A percentile compares a stretch with the other conserved stretches of the same genome.
Evolutionary conservation across 2,329 filamentous ascomycete species (phyloP).

Genomic region (Colletotrichum sublineola): DNA sequence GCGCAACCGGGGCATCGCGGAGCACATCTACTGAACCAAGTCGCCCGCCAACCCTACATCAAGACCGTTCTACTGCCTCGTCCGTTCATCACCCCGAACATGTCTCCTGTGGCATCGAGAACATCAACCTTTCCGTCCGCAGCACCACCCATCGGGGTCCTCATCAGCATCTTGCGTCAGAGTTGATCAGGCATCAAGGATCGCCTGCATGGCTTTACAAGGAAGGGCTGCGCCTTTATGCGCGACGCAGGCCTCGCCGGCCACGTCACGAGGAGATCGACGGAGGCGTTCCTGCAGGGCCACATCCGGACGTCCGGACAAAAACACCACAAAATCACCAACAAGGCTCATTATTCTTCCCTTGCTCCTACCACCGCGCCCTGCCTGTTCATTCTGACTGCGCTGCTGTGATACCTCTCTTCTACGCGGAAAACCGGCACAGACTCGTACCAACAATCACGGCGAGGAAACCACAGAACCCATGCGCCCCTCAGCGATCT

Average conservation of each 20-base stretch:
- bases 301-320: background rate
- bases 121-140: too few species aligned
- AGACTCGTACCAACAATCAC: too few species aligned
- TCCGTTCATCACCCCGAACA: slow-evolving; percentile 48
- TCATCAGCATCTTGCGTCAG: too few species aligned
- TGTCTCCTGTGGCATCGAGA: too few species aligned
- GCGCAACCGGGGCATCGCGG: slow-evolving; percentile 72
- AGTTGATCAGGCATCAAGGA: too few species aligned
- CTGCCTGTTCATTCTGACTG: background rate
- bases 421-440: background rate
- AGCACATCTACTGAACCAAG: slow-evolving; percentile 68
- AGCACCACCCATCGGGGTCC: background rate
- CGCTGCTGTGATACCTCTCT: background rate
- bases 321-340: background rate
- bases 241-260: background rate
- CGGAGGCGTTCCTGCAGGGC: background rate
- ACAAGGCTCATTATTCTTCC: background rate
- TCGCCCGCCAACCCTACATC: slow-evolving; percentile 71
- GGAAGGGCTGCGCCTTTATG: background rate
- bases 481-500: background rate
- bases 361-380: background rate
- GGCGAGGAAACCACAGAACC: background rate
- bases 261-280: background rate
- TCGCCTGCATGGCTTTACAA: background rate
- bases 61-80: slow-evolving; percentile 64